Conservation (phyloP, 768 basidiomycete species). For the Xerocomus brunneocitrinus region DNA sequence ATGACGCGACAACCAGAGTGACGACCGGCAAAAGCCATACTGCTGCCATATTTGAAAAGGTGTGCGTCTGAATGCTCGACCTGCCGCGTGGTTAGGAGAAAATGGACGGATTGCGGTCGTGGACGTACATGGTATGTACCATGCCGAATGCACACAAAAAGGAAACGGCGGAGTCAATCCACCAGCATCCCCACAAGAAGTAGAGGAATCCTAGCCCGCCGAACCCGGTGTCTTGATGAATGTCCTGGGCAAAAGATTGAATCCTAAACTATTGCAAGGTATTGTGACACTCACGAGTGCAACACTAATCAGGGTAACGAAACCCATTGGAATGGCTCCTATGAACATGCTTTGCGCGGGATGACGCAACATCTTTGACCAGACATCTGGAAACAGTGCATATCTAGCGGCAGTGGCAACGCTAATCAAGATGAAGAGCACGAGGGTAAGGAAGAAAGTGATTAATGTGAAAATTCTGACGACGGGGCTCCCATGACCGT, state of each 20-base stretch:
- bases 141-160: conserved; percentile 45
- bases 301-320: conserved; percentile 40
- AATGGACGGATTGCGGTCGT: not conserved
- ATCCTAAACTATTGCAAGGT: not conserved
- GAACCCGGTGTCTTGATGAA: conserved; percentile 34
- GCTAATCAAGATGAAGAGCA: conserved; percentile 35
- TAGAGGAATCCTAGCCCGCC: conserved; percentile 37
- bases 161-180: conserved; percentile 41
- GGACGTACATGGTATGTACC: conserved; percentile 42
- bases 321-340: conserved; percentile 43
- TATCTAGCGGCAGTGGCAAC: conserved; percentile 38
- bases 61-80: conserved; percentile 42
- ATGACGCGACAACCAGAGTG: conserved; percentile 49
- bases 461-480: conserved; percentile 34
- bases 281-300: conserved; percentile 28
- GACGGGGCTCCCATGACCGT: conserved; percentile 31
- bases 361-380: conserved; percentile 44
- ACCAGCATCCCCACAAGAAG: conserved; percentile 49
- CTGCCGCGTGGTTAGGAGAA: conserved; percentile 25
- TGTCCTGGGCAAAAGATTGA: conserved; percentile 15
- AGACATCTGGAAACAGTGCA: conserved; percentile 37
- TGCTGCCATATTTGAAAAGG: conserved; percentile 37
- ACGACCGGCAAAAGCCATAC: conserved; percentile 52
- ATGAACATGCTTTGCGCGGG: conserved; percentile 44
- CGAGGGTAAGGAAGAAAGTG: conserved; percentile 39